These are phyloP conservation scores for Cyberlindnera lachancei DNA, from an alignment of 805 yeast species.

Conservation along the genomic window DNA sequence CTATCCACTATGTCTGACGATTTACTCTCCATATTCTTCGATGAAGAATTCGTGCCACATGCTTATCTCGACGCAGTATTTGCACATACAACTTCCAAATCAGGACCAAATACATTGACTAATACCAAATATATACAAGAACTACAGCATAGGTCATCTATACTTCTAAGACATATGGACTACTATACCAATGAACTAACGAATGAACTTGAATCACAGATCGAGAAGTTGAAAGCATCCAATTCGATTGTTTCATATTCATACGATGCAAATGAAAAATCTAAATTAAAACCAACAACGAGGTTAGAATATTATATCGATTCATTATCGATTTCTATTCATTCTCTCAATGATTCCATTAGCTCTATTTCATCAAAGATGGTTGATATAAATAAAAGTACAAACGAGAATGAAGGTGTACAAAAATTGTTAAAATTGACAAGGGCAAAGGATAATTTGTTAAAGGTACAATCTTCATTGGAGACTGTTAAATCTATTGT, in stretches of 20 bases:
- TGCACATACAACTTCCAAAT: constrained; percentile 18
- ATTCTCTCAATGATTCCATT: constrained; percentile 46
- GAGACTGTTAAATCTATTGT: constrained; percentile 35
- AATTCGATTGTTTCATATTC: constrained; percentile 43
- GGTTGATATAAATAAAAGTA: constrained; percentile 20
- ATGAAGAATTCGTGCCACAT: constrained; percentile 55
- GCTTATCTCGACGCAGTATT: constrained; percentile 59
- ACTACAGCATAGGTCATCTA: constrained; percentile 41
- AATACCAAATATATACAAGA: constrained; percentile 26
- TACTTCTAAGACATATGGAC: constrained; percentile 52
- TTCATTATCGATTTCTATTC: constrained; percentile 49
- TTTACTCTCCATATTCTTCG: constrained; percentile 60
- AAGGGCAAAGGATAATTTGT: constrained; percentile 36
- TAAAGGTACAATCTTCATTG: constrained; percentile 38
- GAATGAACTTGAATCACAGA: constrained; percentile 42
- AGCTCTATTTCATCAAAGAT: constrained; percentile 18
- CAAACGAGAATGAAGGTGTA: constrained; percentile 19
- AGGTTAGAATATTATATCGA: constrained; percentile 62
- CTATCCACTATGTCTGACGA: constrained; percentile 22
- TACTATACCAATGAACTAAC: constrained; percentile 54
- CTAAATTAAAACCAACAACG: constrained; percentile 36
- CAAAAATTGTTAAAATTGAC: constrained; percentile 38
- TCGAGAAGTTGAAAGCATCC: constrained; percentile 40
- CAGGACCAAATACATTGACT: constrained; percentile 20
- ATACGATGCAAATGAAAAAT: constrained; percentile 18